Evolutionary conservation across 2,329 filamentous ascomycete genomes (phyloP), one percentile per base, ranked within the genome.

Genomic region (Arthrobotrys musiformis): DNA sequence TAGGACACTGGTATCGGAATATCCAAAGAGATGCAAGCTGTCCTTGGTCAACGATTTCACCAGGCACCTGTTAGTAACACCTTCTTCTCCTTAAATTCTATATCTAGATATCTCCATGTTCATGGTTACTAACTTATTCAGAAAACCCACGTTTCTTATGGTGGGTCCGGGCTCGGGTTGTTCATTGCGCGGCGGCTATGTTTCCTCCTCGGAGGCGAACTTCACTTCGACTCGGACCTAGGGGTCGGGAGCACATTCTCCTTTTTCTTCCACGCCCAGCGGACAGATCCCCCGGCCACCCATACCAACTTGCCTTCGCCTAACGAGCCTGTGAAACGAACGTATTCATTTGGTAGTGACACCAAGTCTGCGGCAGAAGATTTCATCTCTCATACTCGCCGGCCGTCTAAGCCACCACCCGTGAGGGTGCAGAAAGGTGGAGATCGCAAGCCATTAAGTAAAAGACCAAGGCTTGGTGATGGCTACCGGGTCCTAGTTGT

Each of bases 111-210:
- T 2, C 1, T 24, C 11, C 19, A 11, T 6, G 30, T 26, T 42
- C 37, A 33, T 1, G 30, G 37, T 33, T 4, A n/a, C 60, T 63
- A 24, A 63, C 5, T 15, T 33, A 13, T 26, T 56, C n/a, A 77
- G 74, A 81, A 80, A 28, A 92, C 90, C 0, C 90, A 92, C 80
- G 89, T 92, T 1, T 89, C 91, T 78, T 92, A 92, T 78, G 90
- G 90, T 22, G 90, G 90, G 6, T 90, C 89, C 0, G 90, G 90
- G 0, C 84, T 92, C 0, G 90, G 90, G 0, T 84, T 94, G 0
- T 93, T 93, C 84, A 93, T 94, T 81, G 92, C 90, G 3, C 87
- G 91, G 40, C 91, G 92, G 80, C 84, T 94, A 58, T 92, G 90
- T 1, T 91, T 93, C 81, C 84, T 93, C 60, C 92, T 93, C 83